Percentiles rank a stretch among this genome's conserved stretches.
These are phyloP conservation scores for Cladobotryum mycophilum DNA, from an alignment of 2,329 filamentous ascomycete genomes.

Conservation along the genomic window DNA sequence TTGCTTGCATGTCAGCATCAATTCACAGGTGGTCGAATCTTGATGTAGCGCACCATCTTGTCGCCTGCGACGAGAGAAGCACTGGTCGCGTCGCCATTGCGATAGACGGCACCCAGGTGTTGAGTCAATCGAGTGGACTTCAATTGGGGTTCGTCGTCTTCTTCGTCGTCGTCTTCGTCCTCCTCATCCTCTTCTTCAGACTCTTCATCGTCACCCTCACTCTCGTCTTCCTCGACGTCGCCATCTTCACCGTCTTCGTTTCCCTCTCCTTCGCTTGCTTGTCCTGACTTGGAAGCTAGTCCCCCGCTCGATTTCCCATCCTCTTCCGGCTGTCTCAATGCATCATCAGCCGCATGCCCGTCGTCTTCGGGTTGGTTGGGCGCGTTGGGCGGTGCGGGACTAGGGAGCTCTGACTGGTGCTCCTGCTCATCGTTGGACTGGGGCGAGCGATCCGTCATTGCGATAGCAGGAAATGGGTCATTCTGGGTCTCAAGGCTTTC, in stretches of 20 bases:
- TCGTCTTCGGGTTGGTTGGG: not conserved
- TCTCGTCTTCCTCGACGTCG: slow-evolving; percentile 29
- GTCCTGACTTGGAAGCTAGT: too few relatives aligned
- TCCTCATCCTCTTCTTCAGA: slow-evolving; percentile 52
- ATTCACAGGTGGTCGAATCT: not conserved
- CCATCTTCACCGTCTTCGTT: slow-evolving; percentile 19
- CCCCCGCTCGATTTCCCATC: slow-evolving; percentile 8
- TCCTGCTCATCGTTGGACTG: slow-evolving; percentile 22
- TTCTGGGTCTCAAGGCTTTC: slow-evolving; percentile 19
- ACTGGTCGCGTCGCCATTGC: slow-evolving; percentile 92
- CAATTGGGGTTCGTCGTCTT: slow-evolving; percentile 88
- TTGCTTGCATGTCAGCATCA: slow-evolving; percentile 30
- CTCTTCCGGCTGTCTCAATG: slow-evolving; percentile 9
- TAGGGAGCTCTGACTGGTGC: slow-evolving; percentile 1
- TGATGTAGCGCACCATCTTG: slow-evolving; percentile 69
- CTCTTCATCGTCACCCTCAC: slow-evolving; percentile 39
- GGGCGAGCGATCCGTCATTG: slow-evolving; percentile 39
- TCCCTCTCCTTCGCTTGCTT: slow-evolving; percentile 10
- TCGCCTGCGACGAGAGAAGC: slow-evolving; percentile 85
- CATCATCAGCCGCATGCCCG: not conserved
- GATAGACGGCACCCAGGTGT: slow-evolving; percentile 73
- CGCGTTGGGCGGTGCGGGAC: slow-evolving; percentile 1
- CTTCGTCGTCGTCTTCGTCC: slow-evolving; percentile 70
- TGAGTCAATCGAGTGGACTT: slow-evolving; percentile 88
- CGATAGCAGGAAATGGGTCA: slow-evolving; percentile 22